phyloP scores from a whole-genome alignment of 805 yeast genomes.

The Yamadazyma sp. region DNA sequence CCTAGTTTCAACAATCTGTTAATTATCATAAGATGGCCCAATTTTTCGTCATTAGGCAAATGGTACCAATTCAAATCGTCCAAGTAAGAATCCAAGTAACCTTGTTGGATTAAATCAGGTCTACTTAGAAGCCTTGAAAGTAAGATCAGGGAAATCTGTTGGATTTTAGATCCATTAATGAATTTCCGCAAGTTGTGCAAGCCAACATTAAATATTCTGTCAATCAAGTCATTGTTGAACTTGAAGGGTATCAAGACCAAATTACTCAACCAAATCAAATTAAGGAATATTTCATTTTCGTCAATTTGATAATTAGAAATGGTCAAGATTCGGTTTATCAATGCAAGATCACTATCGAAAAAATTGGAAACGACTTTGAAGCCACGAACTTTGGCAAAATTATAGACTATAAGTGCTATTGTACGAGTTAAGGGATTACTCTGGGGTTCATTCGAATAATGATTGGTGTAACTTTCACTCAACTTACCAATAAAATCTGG shows the following conservation, averaged over 20 bases:
- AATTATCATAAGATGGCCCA: constrained; percentile 41
- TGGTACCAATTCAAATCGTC: constrained; percentile 17
- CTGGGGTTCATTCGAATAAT: neutral
- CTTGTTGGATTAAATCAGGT: constrained; percentile 33
- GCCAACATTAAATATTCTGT: constrained; percentile 34
- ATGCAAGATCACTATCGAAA: constrained; percentile 56
- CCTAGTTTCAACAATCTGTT: constrained; percentile 33
- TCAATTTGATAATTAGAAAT: constrained; percentile 6
- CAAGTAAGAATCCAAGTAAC: constrained; percentile 19
- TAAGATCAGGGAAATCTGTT: constrained; percentile 49
- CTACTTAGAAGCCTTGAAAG: constrained; percentile 55
- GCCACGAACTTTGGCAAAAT: constrained; percentile 62
- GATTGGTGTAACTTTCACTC: constrained; percentile 21
- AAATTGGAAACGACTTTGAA: constrained; percentile 57
- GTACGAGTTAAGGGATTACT: neutral
- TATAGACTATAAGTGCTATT: constrained; percentile 48
- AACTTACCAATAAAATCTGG: constrained; percentile 28
- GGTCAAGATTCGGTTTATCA: constrained; percentile 36
- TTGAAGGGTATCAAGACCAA: constrained; percentile 74
- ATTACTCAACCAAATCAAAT: constrained; percentile 70
- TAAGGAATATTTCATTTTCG: constrained; percentile 29
- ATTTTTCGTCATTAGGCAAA: constrained; percentile 12
- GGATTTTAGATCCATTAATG: constrained; percentile 52
- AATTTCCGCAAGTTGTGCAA: constrained; percentile 24
- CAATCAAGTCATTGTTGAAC: constrained; percentile 35